A percentile compares a stretch with the other conserved stretches of the same genome.
Conservation (phyloP, 352 stramenopile genomes). For the Phytophthora capsici region DNA sequence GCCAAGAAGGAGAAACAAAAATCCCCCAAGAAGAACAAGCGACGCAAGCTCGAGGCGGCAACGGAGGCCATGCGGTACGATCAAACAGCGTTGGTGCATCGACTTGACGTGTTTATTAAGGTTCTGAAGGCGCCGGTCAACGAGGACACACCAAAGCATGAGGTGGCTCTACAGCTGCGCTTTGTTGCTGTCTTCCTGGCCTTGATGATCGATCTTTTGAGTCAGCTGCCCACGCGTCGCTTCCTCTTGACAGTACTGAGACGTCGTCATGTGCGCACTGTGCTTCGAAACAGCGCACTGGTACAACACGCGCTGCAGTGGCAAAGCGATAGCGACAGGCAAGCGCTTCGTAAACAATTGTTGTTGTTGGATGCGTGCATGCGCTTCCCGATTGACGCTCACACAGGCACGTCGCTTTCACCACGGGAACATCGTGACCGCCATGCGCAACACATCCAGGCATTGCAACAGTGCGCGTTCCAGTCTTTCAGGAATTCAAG, state of each 20-base stretch:
- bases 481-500: slow-evolving; percentile 45
- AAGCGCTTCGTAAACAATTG: slow-evolving; percentile 68
- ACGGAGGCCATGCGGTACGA: slow-evolving; percentile 16
- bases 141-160: slow-evolving; percentile 26
- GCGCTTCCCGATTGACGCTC: slow-evolving; percentile 85
- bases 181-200: slow-evolving; percentile 77
- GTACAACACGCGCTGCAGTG: slow-evolving; percentile 49
- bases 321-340: slow-evolving; percentile 41
- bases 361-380: slow-evolving; percentile 72
- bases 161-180: slow-evolving; percentile 28
- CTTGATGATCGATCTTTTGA: slow-evolving; percentile 87
- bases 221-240: slow-evolving; percentile 89
- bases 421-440: slow-evolving; percentile 56
- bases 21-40: slow-evolving; percentile 40
- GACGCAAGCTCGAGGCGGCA: slow-evolving; percentile 37
- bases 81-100: slow-evolving; percentile 40
- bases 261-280: slow-evolving; percentile 60
- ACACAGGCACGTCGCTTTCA: slow-evolving; percentile 73
- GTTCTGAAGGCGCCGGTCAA: slow-evolving; percentile 36
- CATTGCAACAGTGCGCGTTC: slow-evolving; percentile 78
- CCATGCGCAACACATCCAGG: slow-evolving; percentile 58
- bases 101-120: slow-evolving; percentile 60
- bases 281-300: slow-evolving; percentile 47
- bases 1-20: slow-evolving; percentile 18
- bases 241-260: slow-evolving; percentile 79